Conservation (phyloP, 371 early-diverging fungal species). For the Apophysomyces elegans region DNA sequence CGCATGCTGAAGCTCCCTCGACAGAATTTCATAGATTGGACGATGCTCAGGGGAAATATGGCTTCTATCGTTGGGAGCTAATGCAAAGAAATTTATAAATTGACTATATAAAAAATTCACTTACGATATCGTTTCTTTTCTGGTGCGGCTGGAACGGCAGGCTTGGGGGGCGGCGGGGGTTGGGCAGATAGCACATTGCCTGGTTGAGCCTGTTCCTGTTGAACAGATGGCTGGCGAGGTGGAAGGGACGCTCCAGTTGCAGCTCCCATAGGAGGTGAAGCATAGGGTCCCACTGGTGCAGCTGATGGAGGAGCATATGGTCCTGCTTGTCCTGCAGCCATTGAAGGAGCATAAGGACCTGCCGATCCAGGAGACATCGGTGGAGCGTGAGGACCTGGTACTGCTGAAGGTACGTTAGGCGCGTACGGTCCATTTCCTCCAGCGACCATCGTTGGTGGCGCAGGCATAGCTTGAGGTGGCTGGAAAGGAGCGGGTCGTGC, state of each 20-base stretch:
- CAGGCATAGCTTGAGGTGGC: conserved; percentile 1
- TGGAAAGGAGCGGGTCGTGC: conserved; percentile 1
- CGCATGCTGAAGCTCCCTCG: conserved; percentile 49
- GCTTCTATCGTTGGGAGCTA: conserved; percentile 76
- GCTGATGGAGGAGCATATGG: too few relatives aligned
- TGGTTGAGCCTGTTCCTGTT: conserved; percentile 11
- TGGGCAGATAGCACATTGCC: conserved; percentile 13
- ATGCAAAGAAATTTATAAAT: background rate
- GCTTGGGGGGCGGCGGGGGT: conserved; percentile 1
- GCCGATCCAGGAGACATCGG: background rate
- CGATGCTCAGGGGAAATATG: conserved; percentile 77
- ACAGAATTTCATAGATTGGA: conserved; percentile 56
- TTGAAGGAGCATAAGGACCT: background rate
- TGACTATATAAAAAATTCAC: background rate
- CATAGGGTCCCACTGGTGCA: conserved; percentile 6
- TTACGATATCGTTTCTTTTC: conserved; percentile 32
- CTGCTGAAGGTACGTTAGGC: background rate
- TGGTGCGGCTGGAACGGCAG: conserved; percentile 23
- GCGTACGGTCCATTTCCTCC: background rate
- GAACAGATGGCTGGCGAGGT: conserved; percentile 1
- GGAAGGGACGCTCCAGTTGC: conserved; percentile 3
- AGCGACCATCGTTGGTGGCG: background rate
- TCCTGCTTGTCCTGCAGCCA: too few relatives aligned
- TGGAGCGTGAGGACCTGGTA: too few relatives aligned
- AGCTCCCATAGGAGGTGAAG: conserved; percentile 12